Evolutionary conservation across 2,329 filamentous ascomycete genomes (phyloP).

Genomic region (Colletotrichum sp.): DNA sequence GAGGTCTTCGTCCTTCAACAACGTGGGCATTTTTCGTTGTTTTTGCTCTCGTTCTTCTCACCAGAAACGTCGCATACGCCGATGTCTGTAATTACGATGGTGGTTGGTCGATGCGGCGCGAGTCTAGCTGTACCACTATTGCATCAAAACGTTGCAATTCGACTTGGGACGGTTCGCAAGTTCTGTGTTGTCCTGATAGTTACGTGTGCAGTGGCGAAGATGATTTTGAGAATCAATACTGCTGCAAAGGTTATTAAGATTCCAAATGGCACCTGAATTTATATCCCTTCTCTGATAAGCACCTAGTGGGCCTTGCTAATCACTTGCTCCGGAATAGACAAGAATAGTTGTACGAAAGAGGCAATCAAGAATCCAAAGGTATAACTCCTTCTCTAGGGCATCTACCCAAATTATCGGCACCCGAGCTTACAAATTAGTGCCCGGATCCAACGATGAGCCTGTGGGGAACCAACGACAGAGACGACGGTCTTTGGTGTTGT

Average conservation of each 20-base stretch:
- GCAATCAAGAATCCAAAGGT: background rate
- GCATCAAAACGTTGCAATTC: background rate
- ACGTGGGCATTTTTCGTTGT: background rate
- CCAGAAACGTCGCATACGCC: fast-evolving
- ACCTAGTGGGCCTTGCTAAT: background rate
- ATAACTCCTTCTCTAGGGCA: fast-evolving
- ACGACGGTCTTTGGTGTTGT: background rate
- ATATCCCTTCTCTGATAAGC: background rate
- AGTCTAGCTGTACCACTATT: background rate
- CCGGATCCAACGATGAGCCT: background rate
- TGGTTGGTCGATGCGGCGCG: background rate
- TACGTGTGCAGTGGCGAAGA: background rate
- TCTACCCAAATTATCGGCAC: background rate
- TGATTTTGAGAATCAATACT: background rate
- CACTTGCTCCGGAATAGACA: background rate
- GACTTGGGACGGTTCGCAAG: background rate
- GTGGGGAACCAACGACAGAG: background rate
- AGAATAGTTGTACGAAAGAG: background rate
- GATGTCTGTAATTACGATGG: background rate
- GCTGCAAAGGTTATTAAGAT: background rate
- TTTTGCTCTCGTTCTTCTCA: background rate
- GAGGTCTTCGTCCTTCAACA: background rate
- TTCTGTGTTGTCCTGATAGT: fast-evolving
- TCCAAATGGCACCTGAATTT: background rate
- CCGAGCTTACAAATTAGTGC: background rate